Percentiles rank a stretch among this genome's conserved stretches.
phyloP scores from a whole-genome alignment of 2,329 filamentous ascomycete genomes.

The Microascus cirrosus region DNA sequence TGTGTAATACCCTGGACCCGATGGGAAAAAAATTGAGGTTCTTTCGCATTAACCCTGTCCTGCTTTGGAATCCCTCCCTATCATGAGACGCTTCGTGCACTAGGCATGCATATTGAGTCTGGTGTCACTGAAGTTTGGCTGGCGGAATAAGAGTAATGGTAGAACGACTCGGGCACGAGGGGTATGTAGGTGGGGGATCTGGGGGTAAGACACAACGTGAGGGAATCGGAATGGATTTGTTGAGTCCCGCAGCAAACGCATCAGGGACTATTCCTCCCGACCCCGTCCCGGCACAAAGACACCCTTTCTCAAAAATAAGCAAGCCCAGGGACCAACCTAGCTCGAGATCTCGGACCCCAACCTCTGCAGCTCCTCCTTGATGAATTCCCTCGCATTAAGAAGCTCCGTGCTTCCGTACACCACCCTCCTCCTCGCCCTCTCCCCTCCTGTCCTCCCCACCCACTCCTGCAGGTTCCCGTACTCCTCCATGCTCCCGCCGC shows the following conservation, averaged over 20 bases:
- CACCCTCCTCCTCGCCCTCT: slow-evolving; percentile 62
- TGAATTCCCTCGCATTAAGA: slow-evolving; percentile 57
- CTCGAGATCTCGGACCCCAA: slow-evolving; percentile 43
- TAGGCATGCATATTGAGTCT: no score
- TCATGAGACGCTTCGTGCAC: no score
- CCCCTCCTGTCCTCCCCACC: slow-evolving; percentile 65
- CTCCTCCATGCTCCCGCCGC: slow-evolving; percentile 96
- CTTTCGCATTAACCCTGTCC: no score
- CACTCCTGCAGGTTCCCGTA: slow-evolving; percentile 97
- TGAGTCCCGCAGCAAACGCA: no score
- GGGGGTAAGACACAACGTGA: no score
- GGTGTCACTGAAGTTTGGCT: no score
- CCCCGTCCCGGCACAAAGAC: background rate
- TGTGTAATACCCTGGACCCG: background rate
- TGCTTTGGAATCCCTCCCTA: background rate
- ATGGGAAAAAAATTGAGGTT: background rate
- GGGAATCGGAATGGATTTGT: no score
- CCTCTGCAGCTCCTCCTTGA: slow-evolving; percentile 50
- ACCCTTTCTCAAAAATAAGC: background rate
- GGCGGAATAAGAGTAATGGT: no score
- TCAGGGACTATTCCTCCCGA: no score
- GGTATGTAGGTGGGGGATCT: no score
- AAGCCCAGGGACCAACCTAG: background rate
- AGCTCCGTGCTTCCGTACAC: slow-evolving; percentile 92
- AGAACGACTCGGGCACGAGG: no score